Evolutionary conservation across 208 protist species (phyloP).

Genomic region (Entamoeba histolytica): DNA sequence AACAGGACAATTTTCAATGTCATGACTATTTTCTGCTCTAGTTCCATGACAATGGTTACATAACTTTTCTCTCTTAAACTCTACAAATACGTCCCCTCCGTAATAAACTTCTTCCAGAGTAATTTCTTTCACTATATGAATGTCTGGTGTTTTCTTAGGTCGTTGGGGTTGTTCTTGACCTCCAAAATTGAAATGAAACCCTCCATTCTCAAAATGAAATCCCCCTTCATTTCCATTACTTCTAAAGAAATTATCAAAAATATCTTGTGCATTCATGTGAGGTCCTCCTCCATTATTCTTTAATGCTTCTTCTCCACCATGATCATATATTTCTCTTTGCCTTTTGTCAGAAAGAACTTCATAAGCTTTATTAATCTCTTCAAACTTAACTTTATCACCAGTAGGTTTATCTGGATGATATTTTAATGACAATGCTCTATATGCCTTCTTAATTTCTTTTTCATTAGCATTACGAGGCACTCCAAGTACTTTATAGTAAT

Average conservation of each 20-base stretch:
- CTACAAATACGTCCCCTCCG: background rate
- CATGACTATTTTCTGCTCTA: background rate
- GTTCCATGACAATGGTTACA: background rate
- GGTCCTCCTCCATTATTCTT: background rate
- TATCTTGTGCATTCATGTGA: background rate
- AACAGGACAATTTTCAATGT: background rate
- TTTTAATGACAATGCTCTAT: background rate
- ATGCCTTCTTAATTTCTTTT: background rate
- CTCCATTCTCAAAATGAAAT: background rate
- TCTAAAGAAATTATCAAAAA: background rate
- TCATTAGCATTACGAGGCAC: background rate
- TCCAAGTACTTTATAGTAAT: slow-evolving; percentile 1
- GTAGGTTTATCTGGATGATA: background rate
- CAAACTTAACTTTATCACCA: background rate
- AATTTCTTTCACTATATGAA: background rate
- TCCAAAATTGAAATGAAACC: background rate
- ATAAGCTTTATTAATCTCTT: background rate
- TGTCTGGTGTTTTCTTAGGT: background rate
- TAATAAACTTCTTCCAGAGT: background rate
- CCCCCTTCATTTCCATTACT: background rate
- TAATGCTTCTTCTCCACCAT: background rate
- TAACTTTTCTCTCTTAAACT: background rate
- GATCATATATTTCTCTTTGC: background rate
- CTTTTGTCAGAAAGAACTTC: slow-evolving; percentile 10
- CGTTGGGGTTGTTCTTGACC: background rate